Evolutionary conservation across 2,329 filamentous ascomycete genomes (phyloP), one percentile per base, ranked within the genome.

Genomic region (Zymoseptoria crescenta): DNA sequence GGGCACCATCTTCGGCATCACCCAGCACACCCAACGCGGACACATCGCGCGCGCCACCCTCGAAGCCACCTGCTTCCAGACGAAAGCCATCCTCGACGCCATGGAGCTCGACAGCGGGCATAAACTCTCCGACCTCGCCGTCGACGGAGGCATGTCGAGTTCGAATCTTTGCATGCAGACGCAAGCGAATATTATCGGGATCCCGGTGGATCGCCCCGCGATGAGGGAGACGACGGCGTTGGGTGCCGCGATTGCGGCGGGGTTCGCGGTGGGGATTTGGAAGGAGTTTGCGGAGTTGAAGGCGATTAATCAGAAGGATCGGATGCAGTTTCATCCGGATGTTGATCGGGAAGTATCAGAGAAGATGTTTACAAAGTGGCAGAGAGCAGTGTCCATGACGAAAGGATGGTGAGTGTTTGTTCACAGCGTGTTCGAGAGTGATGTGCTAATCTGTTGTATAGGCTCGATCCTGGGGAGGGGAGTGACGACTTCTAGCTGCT

Each of bases 171-270:
- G 87, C 76, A 96, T 96, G 91, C 91, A 88, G 75, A 91, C 88
- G 4, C 91, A 96, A 81, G 87, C 91, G 63, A 87, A 96, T 75
- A 83, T 96, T 55, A 90, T 88, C 67, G 85, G 86, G 58, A 94
- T 96, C 66, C 87, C 87, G 28, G 88, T 96, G 61, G 85, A 92
- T 72, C 85, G 91, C 24, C 91, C 91, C 0, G 82, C 84, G 58
- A 96, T 96, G 91, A 87, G 89, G 59, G 91, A 96, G 77, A 95
- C 91, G 3, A 96, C 91, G 1, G 88, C 91, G 0, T 82, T 96
- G 1, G 91, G 91, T 27, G 91, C 91, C 13, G 91, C 91, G 53
- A 93, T 96, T 67, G 90, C 91, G 16, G 91, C 91, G 8, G 91
- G 89, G n/a, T 85, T 96, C 60, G 90, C 91, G 8, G 84, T 89